Percentiles rank a stretch among this genome's conserved stretches.
Conservation (phyloP, 805 yeast genomes). For the Ogataea nonfermentans region DNA sequence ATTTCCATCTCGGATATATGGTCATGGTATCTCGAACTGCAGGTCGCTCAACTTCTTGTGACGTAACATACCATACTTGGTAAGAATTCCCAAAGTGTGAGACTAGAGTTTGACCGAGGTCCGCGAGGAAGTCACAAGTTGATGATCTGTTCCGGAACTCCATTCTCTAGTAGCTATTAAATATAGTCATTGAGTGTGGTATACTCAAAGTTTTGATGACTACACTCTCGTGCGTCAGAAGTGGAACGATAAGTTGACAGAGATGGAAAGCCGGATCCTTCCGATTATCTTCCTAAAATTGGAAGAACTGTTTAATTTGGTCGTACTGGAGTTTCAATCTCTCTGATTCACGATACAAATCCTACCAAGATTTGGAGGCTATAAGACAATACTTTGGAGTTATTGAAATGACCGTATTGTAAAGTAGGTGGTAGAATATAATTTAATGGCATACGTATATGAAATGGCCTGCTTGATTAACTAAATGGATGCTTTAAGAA, state of each 20-base stretch:
- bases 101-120: conserved; percentile 16
- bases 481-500: conserved; percentile 4
- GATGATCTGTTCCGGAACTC: conserved; percentile 14
- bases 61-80: conserved; percentile 15
- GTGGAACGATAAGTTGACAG: conserved; percentile 39
- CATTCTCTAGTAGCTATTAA: conserved; percentile 1
- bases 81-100: conserved; percentile 14
- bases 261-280: conserved; percentile 78
- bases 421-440: conserved; percentile 69
- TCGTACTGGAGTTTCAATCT: conserved; percentile 91
- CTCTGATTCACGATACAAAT: conserved; percentile 80
- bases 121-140: conserved; percentile 16
- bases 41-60: conserved; percentile 7
- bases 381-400: conserved; percentile 80
- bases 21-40: conserved; percentile 11
- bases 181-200: not conserved
- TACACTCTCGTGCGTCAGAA: not conserved
- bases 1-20: conserved; percentile 16
- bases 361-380: conserved; percentile 61
- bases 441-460: conserved; percentile 58
- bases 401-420: conserved; percentile 81
- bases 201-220: not conserved
- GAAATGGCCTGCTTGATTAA: conserved; percentile 67
- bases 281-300: conserved; percentile 94
- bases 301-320: conserved; percentile 99